Evolutionary conservation across 495 filamentous ascomycete species (phyloP), one percentile per base, ranked within the genome.

Genomic region (Massariosphaeria phaeospora): DNA sequence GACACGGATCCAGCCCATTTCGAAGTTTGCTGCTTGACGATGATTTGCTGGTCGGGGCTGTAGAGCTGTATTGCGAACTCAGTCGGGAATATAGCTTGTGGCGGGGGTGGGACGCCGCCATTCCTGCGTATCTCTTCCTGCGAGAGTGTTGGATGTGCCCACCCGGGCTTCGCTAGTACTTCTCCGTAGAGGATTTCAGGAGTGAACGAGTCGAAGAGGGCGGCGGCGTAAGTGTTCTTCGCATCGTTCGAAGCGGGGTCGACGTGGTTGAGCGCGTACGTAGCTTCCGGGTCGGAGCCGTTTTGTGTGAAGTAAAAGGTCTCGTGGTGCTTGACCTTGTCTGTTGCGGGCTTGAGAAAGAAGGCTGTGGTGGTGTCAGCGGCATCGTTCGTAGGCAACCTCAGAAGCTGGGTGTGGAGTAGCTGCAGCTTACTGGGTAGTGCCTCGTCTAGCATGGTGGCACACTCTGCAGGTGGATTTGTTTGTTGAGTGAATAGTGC

Each of bases 391-490:
- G 75, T 27, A 55, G 38, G 1, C 17, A 42, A 27, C 27, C n/a
- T n/a, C n/a, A 21, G 23, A 1, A n/a, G 13, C 21, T 18, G 15
- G 20, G 26, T 34, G 15, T 12, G 12, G 44, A 31, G 43, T 18
- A 20, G 67, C 79, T 65, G 43, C 25, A 20, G 67, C 79, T 65
- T 74, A 86, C 83, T 90, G 56, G 93, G 93, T 3, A 98, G 79
- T 68, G 89, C 95, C 69, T 94, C 88, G 81, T 98, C 93, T 48
- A 98, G 79, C 90, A 96, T 96, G 54, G 58, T 45, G 30, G 40
- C 59, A 63, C 55, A 35, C 33, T 58, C 29, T 30, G 17, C n/a
- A n/a, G 5, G 46, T 10, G 1, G n/a, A 33, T 13, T 34, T 57
- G 21, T 38, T 18, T 21, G 38, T 15, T 8, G 18, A 29, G 1